Base-by-base conservation (phyloP, 2,329 filamentous ascomycete genomes). In the Monilinia aucupariae region DNA sequence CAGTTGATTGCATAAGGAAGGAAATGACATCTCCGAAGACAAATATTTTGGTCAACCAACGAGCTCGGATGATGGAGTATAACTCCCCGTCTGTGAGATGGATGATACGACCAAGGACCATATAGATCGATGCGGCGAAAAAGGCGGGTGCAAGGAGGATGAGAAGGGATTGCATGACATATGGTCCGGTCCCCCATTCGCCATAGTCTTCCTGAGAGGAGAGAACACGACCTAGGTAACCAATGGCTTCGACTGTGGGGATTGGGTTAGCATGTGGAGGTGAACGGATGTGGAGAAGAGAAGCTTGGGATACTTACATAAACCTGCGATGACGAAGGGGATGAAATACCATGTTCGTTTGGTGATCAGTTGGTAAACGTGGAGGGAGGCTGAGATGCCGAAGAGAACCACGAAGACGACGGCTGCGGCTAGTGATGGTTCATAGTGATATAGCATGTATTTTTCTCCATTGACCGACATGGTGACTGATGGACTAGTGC, bases 11-110 rank as follows among this genome's bases (percentile, higher is more conserved):
- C 2, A 78, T 69, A 2, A 78, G 34, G 68, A 81, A 79, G 8
- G 75, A 77, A 3, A 80, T 41, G 1, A 80, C 70, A 63, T 81
- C 79, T 12, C 78, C 78, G 27, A 68, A 60, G 5, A 81, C 78
- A 59, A 81, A 81, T 39, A 80, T 72, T 62, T 79, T 73, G 2
- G 77, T 79, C 8, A 79, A 66, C 65, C 73, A 71, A n/a, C 69
- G 72, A 0, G 68, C 62, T 0, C 69, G 70, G 48, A 79, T 76
- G 8, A 73, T 60, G 6, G 75, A 73, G 34, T 73, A 69, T 6
- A 71, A 51, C 51, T 79, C 75, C 2, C 74, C 77, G 45, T 74
- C 59, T 5, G 75, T 70, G 15, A 74, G 62, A 4, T 66, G 64
- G 25, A 79, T 75, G 12, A 79, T 70, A 0, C 77, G 75, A 0